These are phyloP conservation scores for Podaxis sp. DNA, from an alignment of 768 basidiomycete species.

Conservation along the genomic window DNA sequence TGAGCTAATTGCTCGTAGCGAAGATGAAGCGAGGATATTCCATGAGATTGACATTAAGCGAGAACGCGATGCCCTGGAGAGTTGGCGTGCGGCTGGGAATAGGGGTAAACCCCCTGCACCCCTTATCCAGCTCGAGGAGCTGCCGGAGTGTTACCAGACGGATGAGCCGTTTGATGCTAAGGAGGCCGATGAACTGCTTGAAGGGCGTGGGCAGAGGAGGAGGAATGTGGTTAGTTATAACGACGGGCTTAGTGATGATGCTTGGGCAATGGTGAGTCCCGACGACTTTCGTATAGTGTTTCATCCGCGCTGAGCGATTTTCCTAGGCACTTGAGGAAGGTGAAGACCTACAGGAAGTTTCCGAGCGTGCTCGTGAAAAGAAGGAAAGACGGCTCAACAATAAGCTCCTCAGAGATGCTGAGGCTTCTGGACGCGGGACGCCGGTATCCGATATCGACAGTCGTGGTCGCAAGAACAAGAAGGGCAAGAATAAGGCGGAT, in stretches of 20 bases:
- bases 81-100: slow-evolving; percentile 73
- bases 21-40: slow-evolving; percentile 77
- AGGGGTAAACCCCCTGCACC: slow-evolving; percentile 74
- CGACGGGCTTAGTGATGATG: slow-evolving; percentile 91
- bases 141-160: slow-evolving; percentile 88
- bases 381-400: slow-evolving; percentile 62
- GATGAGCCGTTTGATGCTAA: slow-evolving; percentile 75
- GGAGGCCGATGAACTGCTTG: slow-evolving; percentile 60
- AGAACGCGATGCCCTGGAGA: slow-evolving; percentile 59
- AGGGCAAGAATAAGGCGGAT: slow-evolving; percentile 62
- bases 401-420: slow-evolving; percentile 58
- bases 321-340: slow-evolving; percentile 75
- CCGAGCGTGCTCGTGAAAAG: slow-evolving; percentile 62
- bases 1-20: slow-evolving; percentile 83
- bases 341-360: slow-evolving; percentile 74
- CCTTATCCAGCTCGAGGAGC: slow-evolving; percentile 84
- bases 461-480: slow-evolving; percentile 62
- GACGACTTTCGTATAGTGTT: neutral
- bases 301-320: neutral
- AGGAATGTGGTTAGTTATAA: slow-evolving; percentile 88
- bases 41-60: slow-evolving; percentile 81
- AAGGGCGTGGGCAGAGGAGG: slow-evolving; percentile 85
- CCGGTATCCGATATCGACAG: slow-evolving; percentile 63
- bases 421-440: slow-evolving; percentile 62
- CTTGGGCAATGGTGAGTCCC: slow-evolving; percentile 77